Percentiles rank a stretch among this genome's conserved stretches.
phyloP scores from a whole-genome alignment of 495 filamentous ascomycete genomes.

The Cenococcum geophilum region DNA sequence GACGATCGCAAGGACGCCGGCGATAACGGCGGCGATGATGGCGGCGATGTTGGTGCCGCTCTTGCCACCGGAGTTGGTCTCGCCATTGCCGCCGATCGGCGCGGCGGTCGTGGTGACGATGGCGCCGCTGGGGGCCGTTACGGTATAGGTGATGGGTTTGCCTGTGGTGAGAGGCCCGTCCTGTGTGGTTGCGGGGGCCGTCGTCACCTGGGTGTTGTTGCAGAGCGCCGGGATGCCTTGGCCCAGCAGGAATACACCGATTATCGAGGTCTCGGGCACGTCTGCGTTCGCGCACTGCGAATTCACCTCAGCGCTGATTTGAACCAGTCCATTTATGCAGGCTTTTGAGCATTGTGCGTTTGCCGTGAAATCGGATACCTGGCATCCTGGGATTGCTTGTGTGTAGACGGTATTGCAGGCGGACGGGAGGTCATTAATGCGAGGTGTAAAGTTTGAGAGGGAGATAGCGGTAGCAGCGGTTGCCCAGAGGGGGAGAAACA shows the following conservation, averaged over 20 bases:
- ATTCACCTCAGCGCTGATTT: slow-evolving; percentile 9
- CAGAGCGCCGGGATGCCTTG: slow-evolving; percentile 22
- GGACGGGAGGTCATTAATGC: slow-evolving; percentile 19
- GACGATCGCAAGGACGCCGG: slow-evolving; percentile 52
- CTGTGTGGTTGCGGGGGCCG: slow-evolving; percentile 9
- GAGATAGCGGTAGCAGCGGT: slow-evolving; percentile 15
- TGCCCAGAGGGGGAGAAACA: slow-evolving; percentile 10
- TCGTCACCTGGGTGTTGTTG: slow-evolving; percentile 35
- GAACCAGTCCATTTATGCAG: slow-evolving; percentile 21
- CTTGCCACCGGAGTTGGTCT: slow-evolving; percentile 15
- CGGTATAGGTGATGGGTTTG: slow-evolving; percentile 54
- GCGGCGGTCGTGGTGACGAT: slow-evolving; percentile 48
- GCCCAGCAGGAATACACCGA: slow-evolving; percentile 24
- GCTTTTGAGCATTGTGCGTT: slow-evolving; percentile 11
- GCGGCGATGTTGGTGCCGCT: slow-evolving; percentile 49
- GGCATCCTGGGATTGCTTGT: slow-evolving; percentile 13
- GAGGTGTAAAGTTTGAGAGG: slow-evolving; percentile 26
- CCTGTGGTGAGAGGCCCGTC: slow-evolving; percentile 65
- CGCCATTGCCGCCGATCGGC: slow-evolving; percentile 29
- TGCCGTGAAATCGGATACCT: slow-evolving; percentile 16
- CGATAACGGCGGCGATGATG: slow-evolving; percentile 59
- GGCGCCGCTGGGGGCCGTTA: slow-evolving; percentile 51
- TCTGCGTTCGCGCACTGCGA: slow-evolving; percentile 10
- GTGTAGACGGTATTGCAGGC: slow-evolving; percentile 25
- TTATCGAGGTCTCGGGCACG: slow-evolving; percentile 22